Evolutionary conservation across 2,329 filamentous ascomycete genomes (phyloP).

Genomic region (Cercospora sesami): DNA sequence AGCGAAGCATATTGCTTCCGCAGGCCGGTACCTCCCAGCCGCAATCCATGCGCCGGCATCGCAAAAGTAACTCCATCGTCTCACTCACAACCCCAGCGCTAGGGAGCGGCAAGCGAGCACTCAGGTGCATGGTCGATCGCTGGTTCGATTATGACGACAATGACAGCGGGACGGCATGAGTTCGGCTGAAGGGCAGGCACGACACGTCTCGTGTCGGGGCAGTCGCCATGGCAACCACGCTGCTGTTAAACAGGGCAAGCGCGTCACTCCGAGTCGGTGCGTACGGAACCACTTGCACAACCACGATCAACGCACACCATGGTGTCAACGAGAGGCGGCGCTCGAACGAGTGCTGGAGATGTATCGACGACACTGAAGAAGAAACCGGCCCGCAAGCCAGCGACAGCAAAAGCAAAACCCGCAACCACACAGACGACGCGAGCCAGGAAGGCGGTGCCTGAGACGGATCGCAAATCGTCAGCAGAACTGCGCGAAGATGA

Average conservation of each 20-base stretch:
- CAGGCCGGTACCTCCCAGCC: not conserved
- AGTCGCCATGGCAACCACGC: not conserved
- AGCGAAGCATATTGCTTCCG: not conserved
- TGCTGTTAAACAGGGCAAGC: not conserved
- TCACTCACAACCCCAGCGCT: not conserved
- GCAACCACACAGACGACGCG: constrained; percentile 23
- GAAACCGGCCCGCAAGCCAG: constrained; percentile 39
- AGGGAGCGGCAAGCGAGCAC: not conserved
- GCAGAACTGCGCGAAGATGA: constrained; percentile 14
- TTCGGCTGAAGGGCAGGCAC: not conserved
- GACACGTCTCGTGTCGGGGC: no score
- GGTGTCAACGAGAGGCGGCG: constrained; percentile 40
- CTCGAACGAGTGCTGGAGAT: constrained; percentile 26
- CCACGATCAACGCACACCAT: constrained; percentile 28
- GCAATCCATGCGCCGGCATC: not conserved
- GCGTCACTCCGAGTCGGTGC: not conserved
- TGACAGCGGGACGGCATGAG: not conserved
- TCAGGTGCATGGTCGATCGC: not conserved
- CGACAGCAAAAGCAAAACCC: constrained; percentile 23
- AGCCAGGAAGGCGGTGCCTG: constrained; percentile 25
- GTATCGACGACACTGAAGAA: constrained; percentile 34
- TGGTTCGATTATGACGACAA: not conserved
- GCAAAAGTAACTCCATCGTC: not conserved
- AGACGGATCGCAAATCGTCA: constrained; percentile 9
- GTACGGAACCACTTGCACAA: not conserved